Evolutionary conservation across 176 grass and related monocot genomes (phyloP).

Genomic region (Bromus sterilis): DNA sequence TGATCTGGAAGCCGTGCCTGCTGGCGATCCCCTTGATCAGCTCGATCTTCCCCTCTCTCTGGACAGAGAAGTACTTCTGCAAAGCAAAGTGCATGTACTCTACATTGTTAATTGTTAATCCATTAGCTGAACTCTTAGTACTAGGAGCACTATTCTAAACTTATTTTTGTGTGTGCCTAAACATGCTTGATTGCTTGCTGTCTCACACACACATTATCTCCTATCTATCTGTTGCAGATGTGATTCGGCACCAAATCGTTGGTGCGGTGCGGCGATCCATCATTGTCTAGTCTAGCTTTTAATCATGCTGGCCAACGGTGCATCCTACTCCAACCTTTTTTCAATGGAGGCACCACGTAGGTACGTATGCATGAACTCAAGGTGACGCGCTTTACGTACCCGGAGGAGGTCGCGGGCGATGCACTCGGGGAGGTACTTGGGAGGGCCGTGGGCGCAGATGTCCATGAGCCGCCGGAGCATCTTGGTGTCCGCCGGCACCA

Average conservation of each 20-base stretch:
- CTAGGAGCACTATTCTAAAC: not conserved
- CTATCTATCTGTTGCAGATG: too few relatives aligned
- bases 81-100: not conserved
- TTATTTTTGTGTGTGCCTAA: not conserved
- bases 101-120: not conserved
- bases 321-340: too few relatives aligned
- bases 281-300: not conserved
- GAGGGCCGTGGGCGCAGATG: constrained; percentile 40
- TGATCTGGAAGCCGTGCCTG: constrained; percentile 48
- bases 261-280: not conserved
- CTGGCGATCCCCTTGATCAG: constrained; percentile 59
- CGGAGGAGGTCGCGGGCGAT: constrained; percentile 50
- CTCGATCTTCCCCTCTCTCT: constrained; percentile 56
- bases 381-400: constrained; percentile 28
- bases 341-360: not conserved
- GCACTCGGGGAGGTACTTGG: constrained; percentile 67
- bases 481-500: constrained; percentile 41
- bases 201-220: not conserved
- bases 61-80: constrained; percentile 56
- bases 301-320: not conserved
- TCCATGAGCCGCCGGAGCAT: constrained; percentile 37
- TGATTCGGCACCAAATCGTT: constrained; percentile 27
- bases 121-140: not conserved
- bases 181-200: not conserved
- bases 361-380: not conserved